Evolutionary conservation across 1,139 yeast species (phyloP).

Genomic region (Candida sanyaensis): DNA sequence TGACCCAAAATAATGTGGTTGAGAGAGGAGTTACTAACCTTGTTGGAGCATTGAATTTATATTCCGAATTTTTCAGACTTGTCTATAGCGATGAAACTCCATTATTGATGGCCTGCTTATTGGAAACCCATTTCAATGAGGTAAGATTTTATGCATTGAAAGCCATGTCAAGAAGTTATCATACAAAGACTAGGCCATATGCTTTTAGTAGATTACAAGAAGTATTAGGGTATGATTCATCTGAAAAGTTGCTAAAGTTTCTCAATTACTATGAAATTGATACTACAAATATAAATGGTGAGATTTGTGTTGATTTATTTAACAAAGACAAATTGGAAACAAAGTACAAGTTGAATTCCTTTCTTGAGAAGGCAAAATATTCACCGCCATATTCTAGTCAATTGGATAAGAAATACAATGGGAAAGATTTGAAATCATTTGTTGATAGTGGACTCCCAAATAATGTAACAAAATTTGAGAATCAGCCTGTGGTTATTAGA

Average conservation of each 20-base stretch:
- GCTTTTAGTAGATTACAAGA: conserved; percentile 46
- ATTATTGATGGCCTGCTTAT: conserved; percentile 67
- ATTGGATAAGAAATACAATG: conserved; percentile 50
- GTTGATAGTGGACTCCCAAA: conserved; percentile 44
- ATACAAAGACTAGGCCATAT: conserved; percentile 70
- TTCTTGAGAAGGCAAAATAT: conserved; percentile 48
- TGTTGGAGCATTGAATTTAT: conserved; percentile 65
- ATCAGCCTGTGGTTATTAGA: background rate
- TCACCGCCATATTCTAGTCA: conserved; percentile 59
- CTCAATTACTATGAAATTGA: conserved; percentile 66
- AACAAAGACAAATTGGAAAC: conserved; percentile 47
- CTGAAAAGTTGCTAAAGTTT: conserved; percentile 54
- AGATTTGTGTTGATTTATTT: conserved; percentile 54
- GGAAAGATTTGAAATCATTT: conserved; percentile 28
- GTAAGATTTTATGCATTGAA: conserved; percentile 75
- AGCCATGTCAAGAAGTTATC: conserved; percentile 68
- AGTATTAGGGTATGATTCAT: conserved; percentile 67
- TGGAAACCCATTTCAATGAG: conserved; percentile 82
- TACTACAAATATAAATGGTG: conserved; percentile 33
- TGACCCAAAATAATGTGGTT: conserved; percentile 62
- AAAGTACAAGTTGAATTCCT: conserved; percentile 45
- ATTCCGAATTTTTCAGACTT: conserved; percentile 63
- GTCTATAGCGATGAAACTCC: conserved; percentile 57
- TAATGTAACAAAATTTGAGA: conserved; percentile 6
- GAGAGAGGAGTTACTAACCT: conserved; percentile 58